These are phyloP conservation scores for Luffa aegyptiaca DNA, from an alignment of 306 rosid genomes.

Conservation along the genomic window DNA sequence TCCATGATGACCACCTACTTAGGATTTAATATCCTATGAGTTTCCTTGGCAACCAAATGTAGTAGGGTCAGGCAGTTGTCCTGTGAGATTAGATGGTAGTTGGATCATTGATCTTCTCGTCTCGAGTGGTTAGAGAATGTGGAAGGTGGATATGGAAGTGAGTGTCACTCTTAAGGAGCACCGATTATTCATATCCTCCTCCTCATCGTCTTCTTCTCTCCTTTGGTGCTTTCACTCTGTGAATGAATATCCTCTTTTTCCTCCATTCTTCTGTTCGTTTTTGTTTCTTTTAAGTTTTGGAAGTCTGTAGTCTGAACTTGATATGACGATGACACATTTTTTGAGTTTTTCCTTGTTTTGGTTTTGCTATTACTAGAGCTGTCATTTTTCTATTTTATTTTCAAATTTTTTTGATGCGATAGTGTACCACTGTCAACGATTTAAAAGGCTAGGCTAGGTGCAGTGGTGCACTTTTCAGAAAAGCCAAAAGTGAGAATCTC, in stretches of 20 bases:
- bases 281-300: not conserved
- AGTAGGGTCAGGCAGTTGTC: too few relatives aligned
- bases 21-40: too few relatives aligned
- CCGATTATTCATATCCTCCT: not conserved
- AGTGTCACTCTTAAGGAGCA: not conserved
- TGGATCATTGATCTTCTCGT: not conserved
- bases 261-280: not conserved
- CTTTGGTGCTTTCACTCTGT: not conserved
- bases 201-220: not conserved
- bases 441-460: not conserved
- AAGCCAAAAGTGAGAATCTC: not conserved
- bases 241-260: not conserved
- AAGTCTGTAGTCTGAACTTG: not conserved
- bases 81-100: not conserved
- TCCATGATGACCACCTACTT: too few relatives aligned
- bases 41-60: too few relatives aligned
- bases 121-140: not conserved
- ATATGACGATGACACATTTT: not conserved
- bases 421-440: not conserved
- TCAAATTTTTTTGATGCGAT: not conserved
- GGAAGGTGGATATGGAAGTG: slow-evolving; percentile 1
- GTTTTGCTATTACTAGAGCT: not conserved
- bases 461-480: not conserved
- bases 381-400: not conserved
- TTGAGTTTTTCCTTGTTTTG: not conserved